These are phyloP conservation scores for Rhizopogon sp. DNA, from an alignment of 768 basidiomycete genomes.

Conservation along the genomic window DNA sequence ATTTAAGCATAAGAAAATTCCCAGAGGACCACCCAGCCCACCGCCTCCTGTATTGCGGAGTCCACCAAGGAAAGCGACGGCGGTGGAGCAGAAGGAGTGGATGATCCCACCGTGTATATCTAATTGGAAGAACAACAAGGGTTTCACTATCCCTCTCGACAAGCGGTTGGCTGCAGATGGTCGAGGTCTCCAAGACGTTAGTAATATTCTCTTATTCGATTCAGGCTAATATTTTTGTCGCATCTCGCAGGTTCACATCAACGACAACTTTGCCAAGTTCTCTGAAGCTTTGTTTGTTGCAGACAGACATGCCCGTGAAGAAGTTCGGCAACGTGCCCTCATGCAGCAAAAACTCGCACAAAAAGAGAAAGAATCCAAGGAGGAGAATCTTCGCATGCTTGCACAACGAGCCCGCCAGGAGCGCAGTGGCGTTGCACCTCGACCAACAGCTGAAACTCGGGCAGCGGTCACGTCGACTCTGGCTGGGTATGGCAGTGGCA, in stretches of 20 bases:
- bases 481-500: constrained; percentile 85
- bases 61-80: constrained; percentile 93
- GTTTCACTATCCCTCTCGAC: constrained; percentile 97
- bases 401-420: constrained; percentile 97
- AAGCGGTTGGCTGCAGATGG: constrained; percentile 98
- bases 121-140: constrained; percentile 99
- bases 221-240: background rate
- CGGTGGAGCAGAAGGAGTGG: constrained; percentile 99
- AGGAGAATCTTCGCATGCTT: constrained; percentile 89
- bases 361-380: constrained; percentile 94
- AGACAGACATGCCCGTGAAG: constrained; percentile 95
- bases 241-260: constrained; percentile 79
- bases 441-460: constrained; percentile 61
- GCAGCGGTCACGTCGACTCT: constrained; percentile 72
- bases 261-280: constrained; percentile 99
- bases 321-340: constrained; percentile 90
- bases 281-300: constrained; percentile 95
- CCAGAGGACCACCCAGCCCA: constrained; percentile 91
- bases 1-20: constrained; percentile 99
- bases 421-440: constrained; percentile 69
- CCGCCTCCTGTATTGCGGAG: constrained; percentile 93
- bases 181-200: constrained; percentile 94
- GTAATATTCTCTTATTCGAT: constrained; percentile 23
- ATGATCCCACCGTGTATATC: constrained; percentile 99
- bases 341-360: constrained; percentile 99